Percentiles rank a stretch among this genome's conserved stretches.
These are phyloP conservation scores for Rubia tinctorum DNA, from an alignment of 305 asterid genomes.

Conservation along the genomic window DNA sequence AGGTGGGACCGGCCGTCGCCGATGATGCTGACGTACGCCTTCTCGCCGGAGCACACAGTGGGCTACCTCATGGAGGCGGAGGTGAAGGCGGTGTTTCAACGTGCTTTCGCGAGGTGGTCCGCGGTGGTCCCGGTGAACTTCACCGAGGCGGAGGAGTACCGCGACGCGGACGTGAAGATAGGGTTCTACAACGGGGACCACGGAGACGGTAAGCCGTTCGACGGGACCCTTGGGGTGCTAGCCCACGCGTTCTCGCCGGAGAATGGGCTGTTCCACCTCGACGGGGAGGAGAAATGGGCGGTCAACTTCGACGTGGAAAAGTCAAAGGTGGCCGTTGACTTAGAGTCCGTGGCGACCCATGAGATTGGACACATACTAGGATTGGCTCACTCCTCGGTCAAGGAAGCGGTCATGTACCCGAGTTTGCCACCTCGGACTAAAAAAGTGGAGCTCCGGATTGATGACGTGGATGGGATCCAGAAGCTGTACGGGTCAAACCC, in stretches of 20 bases:
- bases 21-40: conserved; percentile 56
- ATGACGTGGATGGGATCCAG: conserved; percentile 82
- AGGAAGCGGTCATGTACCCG: conserved; percentile 84
- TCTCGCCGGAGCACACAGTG: conserved; percentile 44
- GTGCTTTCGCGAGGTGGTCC: conserved; percentile 74
- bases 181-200: conserved; percentile 78
- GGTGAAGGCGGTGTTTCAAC: conserved; percentile 33
- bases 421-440: conserved; percentile 65
- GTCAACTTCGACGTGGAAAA: conserved; percentile 44
- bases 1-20: conserved; percentile 55
- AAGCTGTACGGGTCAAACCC: conserved; percentile 32
- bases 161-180: conserved; percentile 51
- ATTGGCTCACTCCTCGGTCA: conserved; percentile 73
- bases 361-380: conserved; percentile 87
- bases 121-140: conserved; percentile 82
- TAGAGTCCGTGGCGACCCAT: conserved; percentile 85
- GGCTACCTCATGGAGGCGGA: conserved; percentile 35
- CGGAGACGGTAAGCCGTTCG: conserved; percentile 88
- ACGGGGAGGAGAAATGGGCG: conserved; percentile 79
- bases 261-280: conserved; percentile 78
- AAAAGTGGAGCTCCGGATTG: conserved; percentile 61
- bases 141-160: conserved; percentile 46
- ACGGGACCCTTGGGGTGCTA: conserved; percentile 69
- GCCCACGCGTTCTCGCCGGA: conserved; percentile 91
- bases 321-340: conserved; percentile 62